These are phyloP conservation scores for Pseudonectria foliicola DNA, from an alignment of 2,329 filamentous ascomycete species.

Conservation along the genomic window DNA sequence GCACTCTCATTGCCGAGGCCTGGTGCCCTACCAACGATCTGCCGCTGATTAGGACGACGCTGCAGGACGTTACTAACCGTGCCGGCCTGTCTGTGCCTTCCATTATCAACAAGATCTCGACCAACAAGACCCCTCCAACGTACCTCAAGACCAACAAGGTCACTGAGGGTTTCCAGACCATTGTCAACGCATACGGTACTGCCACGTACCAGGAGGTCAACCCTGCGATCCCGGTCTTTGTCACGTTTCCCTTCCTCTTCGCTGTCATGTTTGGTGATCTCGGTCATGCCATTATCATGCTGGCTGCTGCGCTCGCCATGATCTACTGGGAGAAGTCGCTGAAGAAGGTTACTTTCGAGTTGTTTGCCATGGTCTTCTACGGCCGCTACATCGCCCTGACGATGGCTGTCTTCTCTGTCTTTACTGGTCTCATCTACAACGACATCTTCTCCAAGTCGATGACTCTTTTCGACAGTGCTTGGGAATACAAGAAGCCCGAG, in stretches of 20 bases:
- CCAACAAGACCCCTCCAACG: constrained; percentile 94
- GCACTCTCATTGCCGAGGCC: constrained; percentile 93
- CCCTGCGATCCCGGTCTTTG: constrained; percentile 86
- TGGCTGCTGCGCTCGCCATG: constrained; percentile 77
- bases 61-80: constrained; percentile 94
- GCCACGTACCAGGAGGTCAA: constrained; percentile 97
- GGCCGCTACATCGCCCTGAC: constrained; percentile 97
- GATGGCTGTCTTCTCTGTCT: constrained; percentile 97
- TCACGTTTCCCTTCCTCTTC: constrained; percentile 99
- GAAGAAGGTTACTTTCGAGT: constrained; percentile 86
- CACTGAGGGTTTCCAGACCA: constrained; percentile 96
- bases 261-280: constrained; percentile 99
- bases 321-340: constrained; percentile 93
- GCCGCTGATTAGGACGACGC: constrained; percentile 79
- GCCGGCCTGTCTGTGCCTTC: constrained; percentile 95
- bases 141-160: constrained; percentile 99
- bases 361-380: constrained; percentile 98
- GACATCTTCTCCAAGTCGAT: constrained; percentile 93
- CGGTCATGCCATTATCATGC: constrained; percentile 87
- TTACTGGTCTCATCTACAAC: constrained; percentile 96
- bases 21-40: constrained; percentile 95
- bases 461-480: constrained; percentile 81
- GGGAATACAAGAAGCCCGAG: constrained; percentile 67
- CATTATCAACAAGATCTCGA: constrained; percentile 96
- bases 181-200: constrained; percentile 97